Conservation (phyloP, 78 protist genomes). For the Planoprotostelium fungivorum region DNA sequence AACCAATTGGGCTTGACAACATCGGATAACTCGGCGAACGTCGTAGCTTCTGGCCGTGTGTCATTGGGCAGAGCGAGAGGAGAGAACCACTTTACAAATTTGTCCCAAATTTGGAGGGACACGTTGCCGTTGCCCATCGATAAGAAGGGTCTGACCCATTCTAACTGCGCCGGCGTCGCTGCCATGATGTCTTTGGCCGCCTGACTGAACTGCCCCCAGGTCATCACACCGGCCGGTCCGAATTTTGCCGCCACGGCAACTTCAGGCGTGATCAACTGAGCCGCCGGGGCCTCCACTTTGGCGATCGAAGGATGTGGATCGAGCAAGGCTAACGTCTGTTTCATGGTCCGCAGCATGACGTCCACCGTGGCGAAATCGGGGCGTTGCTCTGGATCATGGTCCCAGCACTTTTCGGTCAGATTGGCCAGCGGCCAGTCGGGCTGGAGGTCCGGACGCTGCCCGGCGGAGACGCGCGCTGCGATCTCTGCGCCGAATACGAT, state of each 20-base stretch:
- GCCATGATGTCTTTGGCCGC: background rate
- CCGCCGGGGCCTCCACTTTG: background rate
- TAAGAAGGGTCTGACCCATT: background rate
- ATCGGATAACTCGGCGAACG: background rate
- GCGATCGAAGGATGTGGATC: too few species aligned
- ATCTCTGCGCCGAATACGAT: background rate
- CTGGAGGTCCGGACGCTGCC: background rate
- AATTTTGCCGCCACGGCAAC: too few species aligned
- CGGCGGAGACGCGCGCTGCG: background rate
- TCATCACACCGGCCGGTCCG: background rate
- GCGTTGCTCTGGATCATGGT: background rate
- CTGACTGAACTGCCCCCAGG: too few species aligned
- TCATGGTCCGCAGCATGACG: too few species aligned
- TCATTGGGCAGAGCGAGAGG: background rate
- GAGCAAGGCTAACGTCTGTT: too few species aligned
- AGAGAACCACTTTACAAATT: background rate
- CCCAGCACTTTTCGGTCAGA: background rate
- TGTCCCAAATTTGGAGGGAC: background rate
- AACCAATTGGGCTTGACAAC: background rate
- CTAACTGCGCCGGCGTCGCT: background rate
- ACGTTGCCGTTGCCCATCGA: background rate
- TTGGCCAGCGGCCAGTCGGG: background rate
- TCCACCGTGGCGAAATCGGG: background rate
- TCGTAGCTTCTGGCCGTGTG: background rate
- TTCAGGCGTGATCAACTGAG: too few species aligned